Evolutionary conservation across 2,329 filamentous ascomycete genomes (phyloP), one percentile per base, ranked within the genome.

Genomic region (Cryphonectria parasitica): DNA sequence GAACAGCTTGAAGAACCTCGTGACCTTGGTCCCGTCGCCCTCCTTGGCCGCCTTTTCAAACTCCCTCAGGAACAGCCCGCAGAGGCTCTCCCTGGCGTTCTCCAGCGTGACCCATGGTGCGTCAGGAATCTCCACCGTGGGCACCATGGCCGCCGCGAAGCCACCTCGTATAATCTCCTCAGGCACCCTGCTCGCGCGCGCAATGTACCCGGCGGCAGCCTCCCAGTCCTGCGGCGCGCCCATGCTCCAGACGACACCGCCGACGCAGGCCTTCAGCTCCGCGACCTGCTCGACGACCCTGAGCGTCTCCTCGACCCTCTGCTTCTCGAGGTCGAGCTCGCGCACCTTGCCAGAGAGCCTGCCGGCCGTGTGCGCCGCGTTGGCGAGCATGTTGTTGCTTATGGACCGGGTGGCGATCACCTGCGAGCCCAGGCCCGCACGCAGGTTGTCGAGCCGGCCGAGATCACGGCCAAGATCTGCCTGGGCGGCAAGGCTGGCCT

Each of bases 191-290:
- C 90, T 90, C 8, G 96, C 95, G 61, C 95, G 89, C 73, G 92
- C 89, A 71, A 99, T 87, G 80, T 98, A 98, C 63, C 88, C 92
- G 1, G 96, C 96, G 3, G 96, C 96, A 3, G 94, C 96, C 81
- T 99, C 96, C 96, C 96, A 99, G 83, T 99, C 96, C 81, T 99
- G 96, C 58, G 96, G 94, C 5, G 95, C 95, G 45, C 95, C 96
- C 96, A 99, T 99, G 71, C 93, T 97, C 25, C 95, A 96, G 36
- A 95, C 91, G 15, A 98, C 95, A 60, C 96, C 96, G 72, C 98
- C 89, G 49, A 98, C 93, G 79, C 96, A 99, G 11, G 96, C 93
- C 82, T 98, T 98, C 74, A 99, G 90, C 85, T 99, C 96, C 6
- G 93, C 92, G 19, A 99, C 95, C 82, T 98, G 95, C 81, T 98